Evolutionary conservation across 805 yeast genomes (phyloP), one percentile per base, ranked within the genome.

Genomic region (Zygoascus tannicola): DNA sequence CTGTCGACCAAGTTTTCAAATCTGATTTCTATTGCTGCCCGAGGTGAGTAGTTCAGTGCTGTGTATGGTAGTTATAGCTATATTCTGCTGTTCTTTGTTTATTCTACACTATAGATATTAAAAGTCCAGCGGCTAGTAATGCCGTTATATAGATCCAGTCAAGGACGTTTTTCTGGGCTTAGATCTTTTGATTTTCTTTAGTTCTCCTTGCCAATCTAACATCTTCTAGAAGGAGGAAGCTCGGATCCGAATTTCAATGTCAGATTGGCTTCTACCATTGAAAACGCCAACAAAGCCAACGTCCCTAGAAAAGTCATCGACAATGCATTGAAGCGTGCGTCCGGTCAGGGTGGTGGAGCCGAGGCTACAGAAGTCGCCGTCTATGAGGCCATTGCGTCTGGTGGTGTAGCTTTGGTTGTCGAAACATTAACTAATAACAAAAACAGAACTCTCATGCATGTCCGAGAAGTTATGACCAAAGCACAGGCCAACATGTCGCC

Each of bases 371-470:
- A 75, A 45, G 61, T 71, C 10, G 84, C 80, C 23, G 59, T 74
- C 8, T 92, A 88, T 62, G 97, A 92, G 60, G 95, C 92, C 14
- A 69, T 87, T 60, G 97, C 90, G 0, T 96, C 96, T 0, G 94
- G 88, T 1, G 96, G 96, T 2, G 85, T 85, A 2, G 84, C 95
- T 0, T 69, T 87, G 38, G 74, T 90, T 3, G 78, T 90, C 3
- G 95, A 86, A 56, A 88, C 95, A 0, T 69, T 79, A 40, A 90
- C 97, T 0, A 96, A 90, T 58, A 90, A 86, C 62, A 85, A 83
- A 61, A 78, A 82, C 47, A 69, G 97, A 41, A 80, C 96, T 0
- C 74, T 86, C 30, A 81, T 84, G 14, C 71, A 73, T 40, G 80
- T 92, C 5, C 76, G 88, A 55, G 78, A 82, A 5, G 80, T 84